Base-by-base conservation (phyloP, 2,329 filamentous ascomycete species). In the Aspergillus eucalypticola region DNA sequence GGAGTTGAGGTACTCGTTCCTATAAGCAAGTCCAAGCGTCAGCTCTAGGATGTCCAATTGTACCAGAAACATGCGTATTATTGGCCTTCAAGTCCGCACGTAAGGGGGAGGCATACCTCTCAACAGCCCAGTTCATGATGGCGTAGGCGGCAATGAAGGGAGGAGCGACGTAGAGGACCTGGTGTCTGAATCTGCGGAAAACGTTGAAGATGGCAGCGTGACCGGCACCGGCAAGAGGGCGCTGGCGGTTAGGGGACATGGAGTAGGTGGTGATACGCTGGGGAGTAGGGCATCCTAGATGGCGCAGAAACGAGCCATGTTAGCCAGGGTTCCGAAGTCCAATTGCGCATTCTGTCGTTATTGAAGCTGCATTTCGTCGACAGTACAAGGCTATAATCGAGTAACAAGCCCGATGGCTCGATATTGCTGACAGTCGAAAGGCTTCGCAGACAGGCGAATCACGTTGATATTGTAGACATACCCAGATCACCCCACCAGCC, bases 171-270 rank as follows among this genome's bases (percentile, higher is more conserved):
- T 93, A 99, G 70, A 98, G 87, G 69, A 96, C 87, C 84, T 98
- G 95, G 70, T 84, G 79, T 77, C 88, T 88, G 81, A 90, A 90
- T 73, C 95, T 88, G 79, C 95, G 89, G 86, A 90, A 96, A 71
- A 87, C 89, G 86, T 99, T 99, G 89, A 98, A 98, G 83, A 98
- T 81, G 73, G 93, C 94, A 68, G 89, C 90, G 78, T 94, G 82
- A 66, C 84, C 79, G 62, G 89, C 83, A 71, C 91, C 91, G 66
- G 92, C 92, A 68, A 96, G 84, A 65, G 92, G 90, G 73, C 90
- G 88, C 83, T 96, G 94, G 76, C 90, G 89, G 86, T 99, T 98
- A 68, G 90, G 81, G 70, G 91, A 89, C 69, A 99, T 76, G 67
- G 88, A 85, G 81, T 96, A 98, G 72, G 83, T 82, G 59, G 82